Percentiles rank a stretch among this genome's conserved stretches.
Evolutionary conservation across 352 stramenopile species (phyloP).

Genomic region (Phytophthora hybrid): DNA sequence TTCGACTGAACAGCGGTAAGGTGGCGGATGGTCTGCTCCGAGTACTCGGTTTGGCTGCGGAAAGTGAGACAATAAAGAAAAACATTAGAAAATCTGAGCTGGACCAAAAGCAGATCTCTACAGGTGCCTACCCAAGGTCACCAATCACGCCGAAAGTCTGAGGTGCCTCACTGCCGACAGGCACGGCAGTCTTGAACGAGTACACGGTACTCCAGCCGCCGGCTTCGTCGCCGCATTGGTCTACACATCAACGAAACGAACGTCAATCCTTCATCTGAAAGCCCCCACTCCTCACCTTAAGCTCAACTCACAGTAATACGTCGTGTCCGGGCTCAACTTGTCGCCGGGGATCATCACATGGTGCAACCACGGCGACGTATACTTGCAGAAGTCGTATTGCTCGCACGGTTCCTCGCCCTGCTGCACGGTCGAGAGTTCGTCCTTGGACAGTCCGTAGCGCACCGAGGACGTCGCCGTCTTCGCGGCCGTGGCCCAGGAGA

Average conservation of each 20-base stretch:
- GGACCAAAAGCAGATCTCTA: background rate
- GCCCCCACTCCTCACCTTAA: background rate
- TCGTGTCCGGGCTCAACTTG: slow-evolving; percentile 54
- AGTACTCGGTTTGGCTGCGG: slow-evolving; percentile 86
- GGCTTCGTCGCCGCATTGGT: slow-evolving; percentile 65
- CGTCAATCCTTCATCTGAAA: slow-evolving; percentile 4
- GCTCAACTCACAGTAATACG: slow-evolving; percentile 78
- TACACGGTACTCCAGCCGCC: slow-evolving; percentile 60
- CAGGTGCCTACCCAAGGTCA: slow-evolving; percentile 80
- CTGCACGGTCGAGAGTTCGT: slow-evolving; percentile 40
- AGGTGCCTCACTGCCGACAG: slow-evolving; percentile 56
- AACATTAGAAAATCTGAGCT: background rate
- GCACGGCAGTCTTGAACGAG: slow-evolving; percentile 62
- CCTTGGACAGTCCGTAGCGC: slow-evolving; percentile 50
- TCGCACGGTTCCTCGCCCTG: slow-evolving; percentile 38
- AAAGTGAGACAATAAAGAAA: no score
- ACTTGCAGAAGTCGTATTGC: slow-evolving; percentile 84
- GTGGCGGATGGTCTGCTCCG: slow-evolving; percentile 84
- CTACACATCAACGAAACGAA: slow-evolving; percentile 34
- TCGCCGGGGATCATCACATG: slow-evolving; percentile 68
- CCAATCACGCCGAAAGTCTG: slow-evolving; percentile 88
- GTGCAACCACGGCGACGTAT: slow-evolving; percentile 81
- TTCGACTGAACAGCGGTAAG: slow-evolving; percentile 47
- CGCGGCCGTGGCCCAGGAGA: slow-evolving; percentile 63
- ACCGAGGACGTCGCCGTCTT: slow-evolving; percentile 60